Evolutionary conservation across 495 filamentous ascomycete genomes (phyloP).

Genomic region (Pseudoneurospora amorphoporcata): DNA sequence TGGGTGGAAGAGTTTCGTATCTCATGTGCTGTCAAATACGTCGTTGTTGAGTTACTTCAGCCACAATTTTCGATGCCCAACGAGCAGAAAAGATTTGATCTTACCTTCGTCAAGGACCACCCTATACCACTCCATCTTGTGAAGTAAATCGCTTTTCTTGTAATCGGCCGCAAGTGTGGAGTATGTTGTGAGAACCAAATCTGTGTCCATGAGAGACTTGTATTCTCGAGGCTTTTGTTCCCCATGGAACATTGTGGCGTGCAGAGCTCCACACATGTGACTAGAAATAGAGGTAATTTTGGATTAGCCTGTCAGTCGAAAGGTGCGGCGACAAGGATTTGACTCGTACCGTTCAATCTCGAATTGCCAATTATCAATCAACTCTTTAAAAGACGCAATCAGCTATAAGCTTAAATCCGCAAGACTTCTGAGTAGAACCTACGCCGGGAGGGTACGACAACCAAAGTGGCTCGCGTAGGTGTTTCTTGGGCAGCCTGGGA

Average conservation of each 20-base stretch:
- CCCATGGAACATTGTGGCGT: too few relatives aligned
- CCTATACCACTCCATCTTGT: slow-evolving; percentile 8
- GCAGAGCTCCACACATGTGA: too few relatives aligned
- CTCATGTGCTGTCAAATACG: slow-evolving; percentile 6
- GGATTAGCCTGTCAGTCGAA: not conserved
- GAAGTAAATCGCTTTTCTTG: slow-evolving; percentile 1
- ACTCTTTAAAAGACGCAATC: not conserved
- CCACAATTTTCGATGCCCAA: too few relatives aligned
- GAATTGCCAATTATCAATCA: slow-evolving; percentile 19
- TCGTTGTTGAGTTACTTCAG: not conserved
- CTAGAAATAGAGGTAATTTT: too few relatives aligned
- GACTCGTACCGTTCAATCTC: slow-evolving; percentile 16
- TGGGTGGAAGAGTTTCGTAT: slow-evolving; percentile 7
- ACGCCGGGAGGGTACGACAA: slow-evolving; percentile 31
- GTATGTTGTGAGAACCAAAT: slow-evolving; percentile 10
- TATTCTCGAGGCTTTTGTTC: too few relatives aligned
- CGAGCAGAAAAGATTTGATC: not conserved
- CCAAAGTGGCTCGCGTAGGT: slow-evolving; percentile 24
- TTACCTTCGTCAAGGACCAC: slow-evolving; percentile 11
- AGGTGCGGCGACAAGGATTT: not conserved
- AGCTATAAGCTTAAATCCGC: not conserved
- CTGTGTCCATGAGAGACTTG: not conserved
- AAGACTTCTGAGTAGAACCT: not conserved
- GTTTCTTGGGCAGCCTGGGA: not conserved
- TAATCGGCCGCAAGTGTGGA: slow-evolving; percentile 5